Conservation (phyloP, 441 rosid genomes). For the Syzygium malaccense region DNA sequence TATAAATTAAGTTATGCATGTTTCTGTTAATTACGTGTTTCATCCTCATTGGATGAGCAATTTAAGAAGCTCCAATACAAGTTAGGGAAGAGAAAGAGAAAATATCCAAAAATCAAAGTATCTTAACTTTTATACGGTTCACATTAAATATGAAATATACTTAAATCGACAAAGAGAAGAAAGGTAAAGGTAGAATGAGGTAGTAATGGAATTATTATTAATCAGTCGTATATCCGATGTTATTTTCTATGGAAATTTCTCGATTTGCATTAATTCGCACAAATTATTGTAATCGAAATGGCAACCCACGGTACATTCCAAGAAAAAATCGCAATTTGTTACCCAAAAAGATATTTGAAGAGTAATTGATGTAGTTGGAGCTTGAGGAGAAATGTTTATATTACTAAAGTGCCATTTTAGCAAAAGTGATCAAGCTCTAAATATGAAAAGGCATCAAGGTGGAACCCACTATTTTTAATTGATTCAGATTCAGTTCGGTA, state of each 20-base stretch:
- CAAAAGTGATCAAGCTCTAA: background rate
- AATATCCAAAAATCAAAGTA: background rate
- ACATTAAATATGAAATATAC: background rate
- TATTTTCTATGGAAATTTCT: background rate
- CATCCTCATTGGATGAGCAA: background rate
- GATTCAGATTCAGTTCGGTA: background rate
- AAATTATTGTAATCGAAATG: background rate
- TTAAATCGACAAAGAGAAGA: background rate
- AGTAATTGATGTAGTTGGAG: background rate
- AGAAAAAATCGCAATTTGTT: background rate
- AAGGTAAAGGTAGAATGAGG: background rate
- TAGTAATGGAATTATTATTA: background rate
- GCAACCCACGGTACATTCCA: background rate
- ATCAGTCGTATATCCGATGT: fast-evolving
- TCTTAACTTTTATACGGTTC: background rate
- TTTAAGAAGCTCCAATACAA: background rate
- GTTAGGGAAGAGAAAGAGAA: background rate
- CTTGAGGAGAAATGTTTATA: background rate
- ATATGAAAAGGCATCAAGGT: background rate
- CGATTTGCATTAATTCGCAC: background rate
- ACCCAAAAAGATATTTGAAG: background rate
- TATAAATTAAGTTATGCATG: background rate
- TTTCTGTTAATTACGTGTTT: background rate
- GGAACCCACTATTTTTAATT: background rate
- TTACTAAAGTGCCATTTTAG: no score